phyloP scores from a whole-genome alignment of 2,329 filamentous ascomycete genomes.

The Tolypocladium inflatum region DNA sequence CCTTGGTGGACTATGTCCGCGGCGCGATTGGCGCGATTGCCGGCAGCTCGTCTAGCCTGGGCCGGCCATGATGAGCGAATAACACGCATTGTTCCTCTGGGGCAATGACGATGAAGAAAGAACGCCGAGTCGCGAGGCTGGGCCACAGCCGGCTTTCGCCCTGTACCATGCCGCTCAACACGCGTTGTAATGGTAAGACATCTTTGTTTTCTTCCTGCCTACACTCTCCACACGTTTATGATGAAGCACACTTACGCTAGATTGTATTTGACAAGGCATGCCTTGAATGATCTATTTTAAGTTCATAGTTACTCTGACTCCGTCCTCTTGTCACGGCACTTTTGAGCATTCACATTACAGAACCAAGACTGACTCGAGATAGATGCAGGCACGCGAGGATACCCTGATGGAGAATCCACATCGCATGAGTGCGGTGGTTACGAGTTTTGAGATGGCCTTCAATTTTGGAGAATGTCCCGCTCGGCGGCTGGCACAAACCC shows the following conservation, averaged over 20 bases:
- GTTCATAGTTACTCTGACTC: constrained; percentile 22
- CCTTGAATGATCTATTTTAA: constrained; percentile 23
- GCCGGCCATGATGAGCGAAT: constrained; percentile 7
- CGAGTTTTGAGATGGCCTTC: background rate
- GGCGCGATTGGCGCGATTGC: constrained; percentile 39
- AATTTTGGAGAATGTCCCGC: background rate
- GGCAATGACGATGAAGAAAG: no score
- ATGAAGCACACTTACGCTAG: constrained; percentile 35
- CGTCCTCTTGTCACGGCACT: background rate
- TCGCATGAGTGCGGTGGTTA: background rate
- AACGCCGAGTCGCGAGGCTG: background rate
- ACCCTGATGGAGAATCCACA: background rate
- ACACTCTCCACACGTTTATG: constrained; percentile 12
- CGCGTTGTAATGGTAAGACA: constrained; percentile 2
- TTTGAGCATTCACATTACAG: background rate
- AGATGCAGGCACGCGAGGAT: background rate
- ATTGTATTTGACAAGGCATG: constrained; percentile 35
- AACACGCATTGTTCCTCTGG: background rate
- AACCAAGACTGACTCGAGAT: background rate
- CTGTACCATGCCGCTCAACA: background rate
- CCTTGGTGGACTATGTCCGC: constrained; percentile 49
- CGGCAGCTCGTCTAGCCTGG: constrained; percentile 16
- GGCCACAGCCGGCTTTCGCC: background rate
- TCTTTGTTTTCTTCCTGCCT: background rate
- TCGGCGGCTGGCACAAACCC: no score